phyloP scores from a whole-genome alignment of 305 asterid genomes.

The Fraxinus greggii region DNA sequence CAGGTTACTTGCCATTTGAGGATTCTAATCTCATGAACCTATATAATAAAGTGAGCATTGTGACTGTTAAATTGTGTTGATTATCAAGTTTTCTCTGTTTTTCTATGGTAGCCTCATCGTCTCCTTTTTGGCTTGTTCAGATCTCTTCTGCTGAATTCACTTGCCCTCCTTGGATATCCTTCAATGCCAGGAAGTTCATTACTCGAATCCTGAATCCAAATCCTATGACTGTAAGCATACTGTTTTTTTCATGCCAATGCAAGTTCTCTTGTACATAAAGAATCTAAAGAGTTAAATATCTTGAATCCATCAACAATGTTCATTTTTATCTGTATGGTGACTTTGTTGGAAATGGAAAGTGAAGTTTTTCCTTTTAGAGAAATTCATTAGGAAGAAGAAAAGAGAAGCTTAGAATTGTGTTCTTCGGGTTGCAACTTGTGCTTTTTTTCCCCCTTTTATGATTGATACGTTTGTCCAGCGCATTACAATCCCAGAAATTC shows the following conservation, averaged over 20 bases:
- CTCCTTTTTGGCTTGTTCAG: constrained; percentile 36
- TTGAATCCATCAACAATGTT: not conserved
- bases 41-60: constrained; percentile 71
- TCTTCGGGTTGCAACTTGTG: not conserved
- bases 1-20: constrained; percentile 97
- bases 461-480: constrained; percentile 47
- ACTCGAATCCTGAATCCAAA: constrained; percentile 77
- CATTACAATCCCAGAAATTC: constrained; percentile 59
- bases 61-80: not conserved
- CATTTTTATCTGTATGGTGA: constrained; percentile 8
- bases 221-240: constrained; percentile 62
- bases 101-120: constrained; percentile 23
- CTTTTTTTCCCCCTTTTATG: not conserved
- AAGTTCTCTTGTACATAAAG: not conserved
- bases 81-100: constrained; percentile 6
- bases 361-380: not conserved
- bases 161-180: constrained; percentile 94
- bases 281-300: not conserved
- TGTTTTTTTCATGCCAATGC: not conserved
- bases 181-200: constrained; percentile 77
- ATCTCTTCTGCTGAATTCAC: constrained; percentile 80
- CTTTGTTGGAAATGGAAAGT: not conserved
- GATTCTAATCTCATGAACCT: constrained; percentile 83
- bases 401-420: not conserved
- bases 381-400: not conserved